Percentiles rank a stretch among this genome's conserved stretches.
phyloP scores from a whole-genome alignment of 177 flowering plant species.

The Tripterygium wilfordii region DNA sequence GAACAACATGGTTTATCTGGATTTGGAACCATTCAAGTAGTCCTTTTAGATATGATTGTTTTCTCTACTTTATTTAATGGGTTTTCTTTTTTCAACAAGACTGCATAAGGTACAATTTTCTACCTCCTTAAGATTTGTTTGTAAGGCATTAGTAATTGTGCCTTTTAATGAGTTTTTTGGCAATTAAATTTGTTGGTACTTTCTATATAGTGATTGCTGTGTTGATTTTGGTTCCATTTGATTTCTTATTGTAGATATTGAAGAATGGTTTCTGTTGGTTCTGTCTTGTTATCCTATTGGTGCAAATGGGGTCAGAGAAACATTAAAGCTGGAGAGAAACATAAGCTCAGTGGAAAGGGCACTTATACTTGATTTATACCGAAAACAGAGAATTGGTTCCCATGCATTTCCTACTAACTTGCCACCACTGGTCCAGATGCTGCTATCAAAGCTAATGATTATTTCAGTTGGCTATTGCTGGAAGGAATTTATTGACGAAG shows the following conservation, averaged over 20 bases:
- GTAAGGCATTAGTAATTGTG: no score
- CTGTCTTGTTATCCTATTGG: slow-evolving; percentile 76
- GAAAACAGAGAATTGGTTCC: slow-evolving; percentile 47
- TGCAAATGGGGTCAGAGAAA: slow-evolving; percentile 25
- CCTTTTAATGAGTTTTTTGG: no score
- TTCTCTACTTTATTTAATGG: no score
- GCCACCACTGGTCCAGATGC: slow-evolving; percentile 42
- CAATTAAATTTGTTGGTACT: no score
- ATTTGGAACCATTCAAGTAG: no score
- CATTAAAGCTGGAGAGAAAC: slow-evolving; percentile 39
- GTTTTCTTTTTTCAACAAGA: no score
- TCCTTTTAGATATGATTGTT: no score
- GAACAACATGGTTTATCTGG: no score
- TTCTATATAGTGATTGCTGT: no score
- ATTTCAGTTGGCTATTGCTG: slow-evolving; percentile 79
- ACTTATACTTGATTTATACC: slow-evolving; percentile 60
- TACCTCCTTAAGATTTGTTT: no score
- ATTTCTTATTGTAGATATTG: slow-evolving; percentile 49
- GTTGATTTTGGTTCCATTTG: neutral
- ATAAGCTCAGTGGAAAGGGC: slow-evolving; percentile 42
- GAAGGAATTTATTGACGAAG: slow-evolving; percentile 74
- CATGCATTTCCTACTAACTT: slow-evolving; percentile 24
- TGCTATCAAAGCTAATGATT: slow-evolving; percentile 53
- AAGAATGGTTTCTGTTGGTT: slow-evolving; percentile 71
- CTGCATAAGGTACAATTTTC: no score